Percentiles rank a stretch among this genome's conserved stretches.
phyloP scores from a whole-genome alignment of 2,329 filamentous ascomycete species.

The Aquanectria penicillioides region DNA sequence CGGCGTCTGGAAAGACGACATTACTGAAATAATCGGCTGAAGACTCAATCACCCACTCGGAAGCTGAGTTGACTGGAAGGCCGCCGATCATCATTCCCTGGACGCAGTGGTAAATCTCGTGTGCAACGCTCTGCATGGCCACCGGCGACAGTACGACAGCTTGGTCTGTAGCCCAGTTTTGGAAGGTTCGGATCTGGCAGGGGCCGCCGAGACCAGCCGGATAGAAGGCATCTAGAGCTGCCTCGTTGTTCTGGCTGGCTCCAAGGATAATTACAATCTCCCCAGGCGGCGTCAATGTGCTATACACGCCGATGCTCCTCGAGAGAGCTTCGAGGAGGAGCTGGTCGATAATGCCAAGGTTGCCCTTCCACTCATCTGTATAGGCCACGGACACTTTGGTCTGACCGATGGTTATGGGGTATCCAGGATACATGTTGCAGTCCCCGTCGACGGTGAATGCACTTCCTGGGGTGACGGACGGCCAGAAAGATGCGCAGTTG shows the following conservation, averaged over 20 bases:
- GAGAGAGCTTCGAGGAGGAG: constrained; percentile 19
- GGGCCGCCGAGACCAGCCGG: too few species aligned
- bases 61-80: neutral
- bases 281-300: constrained; percentile 16
- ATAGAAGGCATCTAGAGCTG: constrained; percentile 22
- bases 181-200: constrained; percentile 18
- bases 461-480: neutral
- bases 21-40: constrained; percentile 32
- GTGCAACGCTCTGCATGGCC: constrained; percentile 19
- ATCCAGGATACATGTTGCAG: constrained; percentile 16
- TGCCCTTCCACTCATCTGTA: constrained; percentile 17
- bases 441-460: constrained; percentile 11
- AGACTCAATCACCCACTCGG: constrained; percentile 16
- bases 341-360: neutral
- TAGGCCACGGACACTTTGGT: constrained; percentile 22
- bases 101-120: constrained; percentile 31
- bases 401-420: constrained; percentile 15
- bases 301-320: constrained; percentile 17
- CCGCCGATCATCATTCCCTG: constrained; percentile 2
- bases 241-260: too few species aligned
- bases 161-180: constrained; percentile 18
- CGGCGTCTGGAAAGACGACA: constrained; percentile 19
- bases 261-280: constrained; percentile 22
- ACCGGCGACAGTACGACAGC: neutral
- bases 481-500: constrained; percentile 19